Base-by-base conservation (phyloP, 768 basidiomycete genomes). In the Collybia mongolica region DNA sequence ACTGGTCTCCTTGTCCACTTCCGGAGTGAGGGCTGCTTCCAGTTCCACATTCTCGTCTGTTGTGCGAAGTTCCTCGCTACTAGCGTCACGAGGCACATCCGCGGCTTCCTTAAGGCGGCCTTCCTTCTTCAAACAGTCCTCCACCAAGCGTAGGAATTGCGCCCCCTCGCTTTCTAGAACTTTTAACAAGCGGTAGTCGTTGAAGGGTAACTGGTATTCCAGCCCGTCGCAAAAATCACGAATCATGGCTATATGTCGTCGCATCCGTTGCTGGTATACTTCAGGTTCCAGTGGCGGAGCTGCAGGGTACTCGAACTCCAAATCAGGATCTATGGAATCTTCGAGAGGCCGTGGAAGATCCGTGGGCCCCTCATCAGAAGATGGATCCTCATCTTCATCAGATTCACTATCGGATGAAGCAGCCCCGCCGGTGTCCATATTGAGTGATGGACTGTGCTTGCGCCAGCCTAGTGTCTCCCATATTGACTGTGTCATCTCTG, bases 161-260 rank as follows among this genome's bases (percentile, higher is more conserved):
- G 58, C 68, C 1, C 73, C 77, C 45, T 74, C 71, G 11, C 60
- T 58, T 53, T 77, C 76, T 8, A 79, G 63, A 22, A 67, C 66
- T 28, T 71, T 65, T 46, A 77, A 54, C 67, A 78, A 71, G 17
- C 69, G 67, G 45, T 61, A 60, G 58, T 79, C 76, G 39, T 73
- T 70, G 49, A 75, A 75, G 48, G 73, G 75, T 17, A 77, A 57
- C 49, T 79, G 72, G 39, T 71, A 77, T 53, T 79, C 75, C 51
- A 77, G 58, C 3, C 75, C 73, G 36, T 72, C 69, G 48, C 72
- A 73, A 48, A 76, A 77, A 39, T 75, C 72, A 18, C 75, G 65
- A 28, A 76, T 67, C 51, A 71, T 70, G 24, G 60, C 57, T 46
- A 78, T 74, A 49, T 76, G 73, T 6, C 64, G 58, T n/a, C 54